These are phyloP conservation scores for Plasmopara muralis DNA, from an alignment of 352 stramenopile species.

Conservation along the genomic window DNA sequence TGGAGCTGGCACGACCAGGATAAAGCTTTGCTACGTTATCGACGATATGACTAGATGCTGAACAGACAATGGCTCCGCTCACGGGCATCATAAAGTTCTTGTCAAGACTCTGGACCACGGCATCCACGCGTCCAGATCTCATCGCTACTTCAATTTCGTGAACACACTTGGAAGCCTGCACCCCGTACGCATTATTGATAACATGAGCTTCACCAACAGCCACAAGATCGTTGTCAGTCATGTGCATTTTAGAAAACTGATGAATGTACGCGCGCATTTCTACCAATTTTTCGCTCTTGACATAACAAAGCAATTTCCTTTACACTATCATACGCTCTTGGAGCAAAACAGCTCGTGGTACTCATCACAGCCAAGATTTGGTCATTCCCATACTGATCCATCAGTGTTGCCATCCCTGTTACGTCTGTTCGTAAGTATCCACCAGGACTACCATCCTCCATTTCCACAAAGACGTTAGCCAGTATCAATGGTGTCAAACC, in stretches of 20 bases:
- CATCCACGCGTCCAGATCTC: slow-evolving; percentile 90
- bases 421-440: slow-evolving; percentile 90
- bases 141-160: slow-evolving; percentile 90
- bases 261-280: background rate
- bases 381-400: slow-evolving; percentile 40
- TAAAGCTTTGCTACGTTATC: slow-evolving; percentile 89
- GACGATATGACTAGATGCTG: slow-evolving; percentile 68
- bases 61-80: slow-evolving; percentile 84
- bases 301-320: slow-evolving; percentile 90
- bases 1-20: slow-evolving; percentile 91
- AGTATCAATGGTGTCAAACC: slow-evolving; percentile 90
- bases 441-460: slow-evolving; percentile 37
- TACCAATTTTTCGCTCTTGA: slow-evolving; percentile 54
- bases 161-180: slow-evolving; percentile 92
- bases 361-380: slow-evolving; percentile 92
- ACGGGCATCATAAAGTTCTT: slow-evolving; percentile 99
- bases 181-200: slow-evolving; percentile 99
- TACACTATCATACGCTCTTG: slow-evolving; percentile 92
- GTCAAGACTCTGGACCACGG: slow-evolving; percentile 96
- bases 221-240: slow-evolving; percentile 8
- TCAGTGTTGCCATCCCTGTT: slow-evolving; percentile 45
- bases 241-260: background rate
- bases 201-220: slow-evolving; percentile 74
- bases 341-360: slow-evolving; percentile 98
- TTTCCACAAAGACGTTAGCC: slow-evolving; percentile 49